Evolutionary conservation across 129 eudicot genomes (phyloP), one percentile per base, ranked within the genome.

Genomic region (Heracleum sosnowskyi): DNA sequence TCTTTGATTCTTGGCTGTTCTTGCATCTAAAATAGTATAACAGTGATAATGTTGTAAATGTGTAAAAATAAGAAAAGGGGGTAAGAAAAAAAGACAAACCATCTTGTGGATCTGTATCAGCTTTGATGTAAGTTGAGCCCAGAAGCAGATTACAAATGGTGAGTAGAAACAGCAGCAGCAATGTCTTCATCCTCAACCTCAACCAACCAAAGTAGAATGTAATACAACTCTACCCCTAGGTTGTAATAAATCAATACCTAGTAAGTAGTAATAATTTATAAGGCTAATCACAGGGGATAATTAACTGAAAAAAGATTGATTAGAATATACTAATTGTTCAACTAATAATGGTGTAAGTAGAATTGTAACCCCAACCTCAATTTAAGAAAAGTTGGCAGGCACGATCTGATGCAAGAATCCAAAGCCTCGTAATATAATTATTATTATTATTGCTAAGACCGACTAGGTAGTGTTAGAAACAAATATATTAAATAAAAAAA

Each of bases 31-130:
- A 28, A 57, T 55, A 0, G 57, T 1, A 17, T 24, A 49, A 49
- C 7, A 44, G 47, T 44, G n/a, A 49, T 49, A n/a, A 57, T 60
- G 33, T 60, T n/a, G n/a, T n/a, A n/a, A n/a, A 57, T 2, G 10
- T n/a, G 29, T 60, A 11, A 9, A 36, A 16, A 24, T 8, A 10
- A 4, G 44, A 22, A 26, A 31, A 33, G 16, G 46, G 9, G 64
- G 9, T 6, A 29, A 39, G 20, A 78, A 77, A 6, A 40, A 10
- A 10, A 51, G 11, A 77, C 85, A 79, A 69, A 94, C 98, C 93
- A 79, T 94, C 87, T 17, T 80, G 45, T 81, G 88, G 98, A 94
- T 94, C 98, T 88, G 98, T 94, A 83, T 84, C 91, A 35, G 76
- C 98, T 82, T 81, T 82, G 49, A 82, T 79, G 79, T 46, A 86